Base-by-base conservation (phyloP, 345 rosid species). In the Lepidium sativum region DNA sequence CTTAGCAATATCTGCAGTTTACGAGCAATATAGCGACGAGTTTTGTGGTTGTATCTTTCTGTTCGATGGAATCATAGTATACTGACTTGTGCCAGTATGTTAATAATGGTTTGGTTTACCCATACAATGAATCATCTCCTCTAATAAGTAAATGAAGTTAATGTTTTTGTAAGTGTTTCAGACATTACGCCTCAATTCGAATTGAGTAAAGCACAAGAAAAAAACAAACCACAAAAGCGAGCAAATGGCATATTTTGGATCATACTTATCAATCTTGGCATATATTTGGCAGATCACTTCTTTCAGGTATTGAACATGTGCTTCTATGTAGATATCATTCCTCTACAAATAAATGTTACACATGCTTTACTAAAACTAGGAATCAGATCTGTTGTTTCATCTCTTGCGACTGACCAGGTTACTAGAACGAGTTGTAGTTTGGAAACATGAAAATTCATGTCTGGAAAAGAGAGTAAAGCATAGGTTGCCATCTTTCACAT, bases 221-320 rank as follows among this genome's bases (percentile, higher is more conserved):
- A 83, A 31, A 48, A 52, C 60, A 86, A 82, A 56, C 84, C 84
- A 5, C 72, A 60, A 60, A 88, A 77, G 50, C 79, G 76, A 0
- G 89, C 79, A 12, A 87, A 80, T 43, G 97, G 91, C 14, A 76
- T 89, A 15, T 92, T 87, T 69, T 92, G 92, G 94, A 84, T 89
- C 67, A 87, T 92, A 71, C 95, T 92, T 64, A 66, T 89, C 42
- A 89, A 89, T 79, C 78, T 92, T 64, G 96, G 86, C 51, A 54
- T 92, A 6, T 92, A 72, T 67, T 82, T 72, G 5, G 96, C 88
- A 1, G 96, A 89, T 67, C 96, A 89, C 78, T 74, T 85, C 74
- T 73, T 92, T 77, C 86, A 85, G 89, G 98, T 92, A 73, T 37
- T 34, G 6, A 17, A 45, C 4, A n/a, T 70, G 62, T 43, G 21